These are phyloP conservation scores for Colletotrichum tropicale DNA, from an alignment of 2,329 filamentous ascomycete species.

Conservation along the genomic window DNA sequence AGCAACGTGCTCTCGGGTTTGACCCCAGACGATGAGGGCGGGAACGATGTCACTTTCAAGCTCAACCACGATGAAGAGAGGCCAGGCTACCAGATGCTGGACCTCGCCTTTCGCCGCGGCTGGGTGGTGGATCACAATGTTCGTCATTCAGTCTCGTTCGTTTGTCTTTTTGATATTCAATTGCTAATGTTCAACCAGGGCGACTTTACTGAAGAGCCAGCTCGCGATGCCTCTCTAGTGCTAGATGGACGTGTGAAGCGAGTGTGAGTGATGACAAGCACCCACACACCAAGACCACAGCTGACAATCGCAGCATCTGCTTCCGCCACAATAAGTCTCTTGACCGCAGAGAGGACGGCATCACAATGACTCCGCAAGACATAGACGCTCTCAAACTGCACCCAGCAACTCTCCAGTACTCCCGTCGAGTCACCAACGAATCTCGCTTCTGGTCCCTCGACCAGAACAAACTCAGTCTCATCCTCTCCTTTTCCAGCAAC, in stretches of 20 bases:
- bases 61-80: conserved; percentile 36
- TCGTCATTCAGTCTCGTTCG: neutral
- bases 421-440: conserved; percentile 41
- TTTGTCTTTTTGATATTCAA: neutral
- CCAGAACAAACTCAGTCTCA: conserved; percentile 41
- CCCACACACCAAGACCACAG: accelerated
- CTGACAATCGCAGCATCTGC: conserved; percentile 31
- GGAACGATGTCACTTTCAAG: conserved; percentile 29
- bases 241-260: conserved; percentile 39
- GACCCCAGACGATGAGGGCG: conserved; percentile 5
- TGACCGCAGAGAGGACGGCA: conserved; percentile 36
- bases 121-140: conserved; percentile 33
- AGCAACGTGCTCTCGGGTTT: conserved; percentile 10
- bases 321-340: conserved; percentile 35
- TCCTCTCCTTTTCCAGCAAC: conserved; percentile 48
- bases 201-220: conserved; percentile 11
- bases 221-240: neutral
- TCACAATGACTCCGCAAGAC: conserved; percentile 39
- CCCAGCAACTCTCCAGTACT: conserved; percentile 43
- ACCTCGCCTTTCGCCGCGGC: conserved; percentile 35
- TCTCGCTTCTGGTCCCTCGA: conserved; percentile 44
- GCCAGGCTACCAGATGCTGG: conserved; percentile 33
- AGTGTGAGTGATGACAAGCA: conserved; percentile 29
- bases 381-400: conserved; percentile 39
- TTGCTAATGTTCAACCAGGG: neutral